Evolutionary conservation across 768 basidiomycete genomes (phyloP).

Genomic region (Kwoniella sp.): DNA sequence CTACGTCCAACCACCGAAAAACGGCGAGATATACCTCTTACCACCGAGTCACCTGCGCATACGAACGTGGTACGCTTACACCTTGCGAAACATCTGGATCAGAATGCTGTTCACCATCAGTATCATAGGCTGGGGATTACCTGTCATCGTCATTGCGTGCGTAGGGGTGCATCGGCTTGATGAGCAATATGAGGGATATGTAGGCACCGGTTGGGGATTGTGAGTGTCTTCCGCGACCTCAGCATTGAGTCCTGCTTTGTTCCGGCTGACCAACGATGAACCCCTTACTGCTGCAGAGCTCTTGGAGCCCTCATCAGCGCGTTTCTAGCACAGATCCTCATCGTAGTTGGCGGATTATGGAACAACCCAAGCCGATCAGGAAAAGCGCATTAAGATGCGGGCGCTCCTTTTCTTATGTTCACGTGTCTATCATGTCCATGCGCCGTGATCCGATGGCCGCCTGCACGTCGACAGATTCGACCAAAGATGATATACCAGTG

Average conservation of each 20-base stretch:
- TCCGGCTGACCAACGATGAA: neutral
- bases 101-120: neutral
- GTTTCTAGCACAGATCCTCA: neutral
- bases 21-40: neutral
- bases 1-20: constrained; percentile 7
- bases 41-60: neutral
- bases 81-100: constrained; percentile 4
- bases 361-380: constrained; percentile 12
- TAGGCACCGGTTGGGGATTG: constrained; percentile 17
- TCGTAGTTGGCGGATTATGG: constrained; percentile 7
- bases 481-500: too few species aligned
- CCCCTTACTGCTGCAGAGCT: neutral
- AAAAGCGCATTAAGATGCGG: constrained; percentile 8
- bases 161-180: constrained; percentile 4
- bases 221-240: constrained; percentile 4
- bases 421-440: too few species aligned
- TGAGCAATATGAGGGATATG: neutral
- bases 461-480: too few species aligned
- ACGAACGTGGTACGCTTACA: neutral
- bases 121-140: constrained; percentile 7
- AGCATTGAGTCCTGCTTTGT: neutral
- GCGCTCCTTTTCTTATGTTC: too few species aligned
- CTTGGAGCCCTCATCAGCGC: constrained; percentile 3
- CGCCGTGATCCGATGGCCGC: too few species aligned
- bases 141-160: constrained; percentile 1